A percentile compares a stretch with the other conserved stretches of the same genome.
phyloP scores from a whole-genome alignment of 116 monocot species.

The Papilionanthe hybrid region DNA sequence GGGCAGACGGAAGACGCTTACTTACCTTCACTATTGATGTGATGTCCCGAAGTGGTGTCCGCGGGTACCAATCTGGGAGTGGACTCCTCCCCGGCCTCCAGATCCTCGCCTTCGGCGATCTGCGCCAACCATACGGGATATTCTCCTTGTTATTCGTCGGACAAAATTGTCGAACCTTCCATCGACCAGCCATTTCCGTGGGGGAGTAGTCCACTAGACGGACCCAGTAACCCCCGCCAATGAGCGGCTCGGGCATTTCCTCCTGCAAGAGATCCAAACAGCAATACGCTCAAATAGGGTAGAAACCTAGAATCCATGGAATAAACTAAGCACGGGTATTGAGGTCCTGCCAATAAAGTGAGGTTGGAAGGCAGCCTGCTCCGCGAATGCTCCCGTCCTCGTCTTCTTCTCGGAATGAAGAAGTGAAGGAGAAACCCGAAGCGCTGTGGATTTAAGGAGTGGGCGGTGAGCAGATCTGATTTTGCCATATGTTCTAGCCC shows the following conservation, averaged over 20 bases:
- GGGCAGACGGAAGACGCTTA: neutral
- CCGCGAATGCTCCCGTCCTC: neutral
- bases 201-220: neutral
- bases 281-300: neutral
- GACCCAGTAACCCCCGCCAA: conserved; percentile 10
- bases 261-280: neutral
- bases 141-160: conserved; percentile 10
- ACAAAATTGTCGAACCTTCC: neutral
- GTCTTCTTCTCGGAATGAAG: neutral
- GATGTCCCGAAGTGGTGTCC: conserved; percentile 7
- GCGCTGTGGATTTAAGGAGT: neutral
- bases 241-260: conserved; percentile 1
- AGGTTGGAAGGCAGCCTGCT: neutral
- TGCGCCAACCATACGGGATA: neutral
- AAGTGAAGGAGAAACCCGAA: neutral
- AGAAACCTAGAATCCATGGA: neutral
- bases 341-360: neutral
- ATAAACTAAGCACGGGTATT: neutral
- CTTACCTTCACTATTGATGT: conserved; percentile 4
- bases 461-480: conserved; percentile 1
- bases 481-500: neutral
- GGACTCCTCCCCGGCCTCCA: conserved; percentile 4
- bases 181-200: neutral
- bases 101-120: neutral
- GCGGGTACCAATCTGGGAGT: conserved; percentile 10